Conservation (phyloP, 1,284 basidiomycete species). For the Leccinum subfulvum region DNA sequence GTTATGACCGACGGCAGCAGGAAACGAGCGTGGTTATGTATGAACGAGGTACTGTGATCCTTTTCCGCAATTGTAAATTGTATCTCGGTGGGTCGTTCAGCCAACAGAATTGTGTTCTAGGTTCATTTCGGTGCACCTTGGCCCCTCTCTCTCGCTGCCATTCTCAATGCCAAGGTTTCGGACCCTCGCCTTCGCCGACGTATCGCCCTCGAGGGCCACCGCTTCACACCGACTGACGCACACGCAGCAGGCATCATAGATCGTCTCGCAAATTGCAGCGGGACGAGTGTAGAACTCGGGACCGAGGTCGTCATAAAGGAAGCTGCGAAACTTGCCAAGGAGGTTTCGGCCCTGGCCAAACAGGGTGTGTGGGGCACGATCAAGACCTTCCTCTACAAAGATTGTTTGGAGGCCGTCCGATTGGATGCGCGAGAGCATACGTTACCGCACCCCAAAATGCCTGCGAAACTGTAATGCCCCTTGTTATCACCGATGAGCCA, state of each 20-base stretch:
- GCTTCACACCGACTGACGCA: conserved; percentile 79
- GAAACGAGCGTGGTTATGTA: conserved; percentile 81
- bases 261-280: conserved; percentile 53
- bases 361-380: conserved; percentile 67
- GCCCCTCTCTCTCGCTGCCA: conserved; percentile 69
- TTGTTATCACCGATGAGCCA: conserved; percentile 1
- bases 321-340: conserved; percentile 57
- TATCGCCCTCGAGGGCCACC: conserved; percentile 80
- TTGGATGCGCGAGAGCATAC: conserved; percentile 33
- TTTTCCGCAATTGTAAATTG: background rate
- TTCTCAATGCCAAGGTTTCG: conserved; percentile 69
- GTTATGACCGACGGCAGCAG: conserved; percentile 82
- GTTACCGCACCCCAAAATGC: background rate
- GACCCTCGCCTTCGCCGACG: conserved; percentile 65
- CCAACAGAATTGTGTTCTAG: conserved; percentile 37
- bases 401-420: conserved; percentile 41
- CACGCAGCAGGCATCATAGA: conserved; percentile 72
- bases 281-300: conserved; percentile 33
- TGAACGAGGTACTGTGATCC: conserved; percentile 75
- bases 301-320: conserved; percentile 62
- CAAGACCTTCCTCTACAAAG: conserved; percentile 51
- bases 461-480: conserved; percentile 38
- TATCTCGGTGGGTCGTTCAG: background rate
- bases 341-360: conserved; percentile 47
- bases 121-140: conserved; percentile 81